Evolutionary conservation across 805 yeast species (phyloP), one percentile per base, ranked within the genome.

Genomic region (Kodamaea restingae): DNA sequence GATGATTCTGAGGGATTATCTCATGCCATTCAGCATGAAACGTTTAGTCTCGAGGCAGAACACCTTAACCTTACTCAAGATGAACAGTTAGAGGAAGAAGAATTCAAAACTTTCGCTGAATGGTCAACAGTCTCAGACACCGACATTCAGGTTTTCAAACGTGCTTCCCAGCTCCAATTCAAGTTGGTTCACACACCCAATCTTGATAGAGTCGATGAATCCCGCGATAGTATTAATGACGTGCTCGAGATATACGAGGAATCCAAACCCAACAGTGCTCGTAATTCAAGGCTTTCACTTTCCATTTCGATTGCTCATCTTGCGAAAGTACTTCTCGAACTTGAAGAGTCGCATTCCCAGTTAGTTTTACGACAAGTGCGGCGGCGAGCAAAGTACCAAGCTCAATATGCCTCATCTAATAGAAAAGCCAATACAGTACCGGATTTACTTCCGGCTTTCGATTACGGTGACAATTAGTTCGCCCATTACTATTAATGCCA

Each of bases 121-220:
- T 36, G 31, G 20, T 43, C 40, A 1, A 41, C 47, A 18, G 39
- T 49, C 8, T 35, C 31, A 25, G 46, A 49, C 37, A 46, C 50
- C 5, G 39, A 43, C 25, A 32, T 48, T 18, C 54, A 48, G 29
- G 36, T 40, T 5, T 49, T 44, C 45, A 46, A 44, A 20, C 38
- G 42, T n/a, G 32, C 26, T 15, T 39, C 42, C 25, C 38, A 30
- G 15, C 34, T 39, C 11, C n/a, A 32, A 9, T 30, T 36, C 17
- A 36, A 22, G 21, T 31, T 36, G 22, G 34, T 36, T 9, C 25
- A 20, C 7, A 21, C 35, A 8, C 30, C 35, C 11, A 25, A 25
- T 3, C 22, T 17, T 12, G 26, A 24, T 8, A 9, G 10, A 10
- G 6, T 18, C 17, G 40, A 37, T 10, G 40, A 31, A 7, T 9